Base-by-base conservation (phyloP, 2,329 filamentous ascomycete species). In the Leptographium lundbergii region DNA sequence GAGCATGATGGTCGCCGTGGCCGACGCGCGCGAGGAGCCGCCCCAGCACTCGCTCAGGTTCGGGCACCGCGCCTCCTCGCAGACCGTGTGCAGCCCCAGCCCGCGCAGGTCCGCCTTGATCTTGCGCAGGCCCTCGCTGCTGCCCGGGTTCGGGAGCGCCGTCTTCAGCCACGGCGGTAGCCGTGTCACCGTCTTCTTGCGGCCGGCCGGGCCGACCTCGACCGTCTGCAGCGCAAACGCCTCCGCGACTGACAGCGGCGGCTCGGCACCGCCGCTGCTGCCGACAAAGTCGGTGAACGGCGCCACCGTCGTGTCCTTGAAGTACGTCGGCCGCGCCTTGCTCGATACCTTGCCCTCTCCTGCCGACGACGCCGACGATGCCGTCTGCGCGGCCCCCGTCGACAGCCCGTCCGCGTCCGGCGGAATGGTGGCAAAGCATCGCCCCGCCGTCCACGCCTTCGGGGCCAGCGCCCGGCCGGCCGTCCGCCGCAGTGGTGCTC, bases 11-110 rank as follows among this genome's bases (percentile, higher is more conserved):
- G 94, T 99, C 2, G 94, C 94, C 36, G 94, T 99, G 5, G 94
- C 94, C 29, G 90, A 87, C 64, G 84, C 86, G 76, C 96, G 96
- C 71, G 87, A 84, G 69, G 80, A 84, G 39, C 94, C 94, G 62
- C 94, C 94, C 94, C 94, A 99, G 77, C 94, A 99, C 71, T 97
- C 92, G 63, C 88, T 91, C 62, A 99, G 96, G 73, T 99, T 99
- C 62, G 94, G 94, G 73, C 94, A 99, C 64, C 91, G 84, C 1
- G 94, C 94, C 75, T 99, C 94, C 75, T 99, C 94, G 73, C 94
- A 99, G 19, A 99, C 94, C 5, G 94, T 99, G 72, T 96, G 91
- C 59, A 99, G 77, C 60, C 88, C 88, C 61, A 99, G 75, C 0
- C 94, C 94, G 42, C 94, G 83, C 65, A 99, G 76, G 72, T 99